Conservation (phyloP, 2,329 filamentous ascomycete genomes). For the Dothiorella sarmentorum region DNA sequence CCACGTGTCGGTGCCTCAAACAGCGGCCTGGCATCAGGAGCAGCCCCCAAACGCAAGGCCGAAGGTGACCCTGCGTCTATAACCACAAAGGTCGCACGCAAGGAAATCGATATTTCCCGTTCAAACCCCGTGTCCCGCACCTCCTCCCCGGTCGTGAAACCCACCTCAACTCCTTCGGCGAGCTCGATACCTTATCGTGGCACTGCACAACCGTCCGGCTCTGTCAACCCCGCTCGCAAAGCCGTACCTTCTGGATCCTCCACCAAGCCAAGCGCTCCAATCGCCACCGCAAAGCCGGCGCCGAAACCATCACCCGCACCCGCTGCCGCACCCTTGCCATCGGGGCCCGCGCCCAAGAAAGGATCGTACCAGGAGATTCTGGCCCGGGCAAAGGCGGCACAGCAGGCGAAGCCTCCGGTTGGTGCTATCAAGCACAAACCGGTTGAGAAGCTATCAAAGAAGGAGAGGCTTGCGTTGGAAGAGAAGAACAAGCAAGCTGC, state of each 20-base stretch:
- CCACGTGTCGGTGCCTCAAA: slow-evolving; percentile 10
- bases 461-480: slow-evolving; percentile 50
- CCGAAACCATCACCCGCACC: slow-evolving; percentile 21
- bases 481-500: slow-evolving; percentile 41
- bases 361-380: slow-evolving; percentile 73
- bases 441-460: slow-evolving; percentile 60
- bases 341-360: slow-evolving; percentile 58
- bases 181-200: slow-evolving; percentile 36
- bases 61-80: slow-evolving; percentile 32
- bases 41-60: slow-evolving; percentile 40
- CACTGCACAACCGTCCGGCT: slow-evolving; percentile 31
- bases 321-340: slow-evolving; percentile 19
- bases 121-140: slow-evolving; percentile 17
- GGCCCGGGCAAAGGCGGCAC: slow-evolving; percentile 64
- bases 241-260: slow-evolving; percentile 25
- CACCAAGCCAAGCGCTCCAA: slow-evolving; percentile 19
- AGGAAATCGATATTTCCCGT: slow-evolving; percentile 24
- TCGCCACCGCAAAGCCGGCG: slow-evolving; percentile 19
- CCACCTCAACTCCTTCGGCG: background rate
- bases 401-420: slow-evolving; percentile 45
- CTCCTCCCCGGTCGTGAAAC: slow-evolving; percentile 13
- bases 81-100: slow-evolving; percentile 34
- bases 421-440: slow-evolving; percentile 74
- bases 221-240: slow-evolving; percentile 27
- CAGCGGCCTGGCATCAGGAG: slow-evolving; percentile 29